These are phyloP conservation scores for Metarhizium brunneum DNA, from an alignment of 2,329 filamentous ascomycete genomes.

Conservation along the genomic window DNA sequence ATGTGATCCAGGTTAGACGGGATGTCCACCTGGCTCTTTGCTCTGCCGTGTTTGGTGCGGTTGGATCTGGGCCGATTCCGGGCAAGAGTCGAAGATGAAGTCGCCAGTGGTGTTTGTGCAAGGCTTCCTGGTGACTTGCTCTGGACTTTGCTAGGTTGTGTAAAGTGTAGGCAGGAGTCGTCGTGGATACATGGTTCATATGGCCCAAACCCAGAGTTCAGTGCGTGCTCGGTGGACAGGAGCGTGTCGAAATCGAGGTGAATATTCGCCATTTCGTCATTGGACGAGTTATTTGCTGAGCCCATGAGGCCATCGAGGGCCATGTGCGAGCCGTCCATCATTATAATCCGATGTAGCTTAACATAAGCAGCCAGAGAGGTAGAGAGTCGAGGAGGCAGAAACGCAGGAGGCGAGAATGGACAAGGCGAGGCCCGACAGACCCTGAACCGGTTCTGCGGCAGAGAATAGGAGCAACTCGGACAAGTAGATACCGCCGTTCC, in stretches of 20 bases:
- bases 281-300: slow-evolving; percentile 11
- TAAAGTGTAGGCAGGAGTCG: slow-evolving; percentile 20
- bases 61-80: background rate
- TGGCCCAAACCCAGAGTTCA: slow-evolving; percentile 16
- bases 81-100: background rate
- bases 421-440: background rate
- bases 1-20: slow-evolving; percentile 4
- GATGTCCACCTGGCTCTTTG: background rate
- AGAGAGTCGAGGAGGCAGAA: background rate
- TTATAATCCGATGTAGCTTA: background rate
- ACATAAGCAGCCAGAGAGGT: background rate
- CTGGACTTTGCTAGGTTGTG: slow-evolving; percentile 8
- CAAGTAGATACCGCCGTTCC: background rate
- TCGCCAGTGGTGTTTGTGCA: slow-evolving; percentile 5
- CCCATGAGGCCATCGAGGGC: slow-evolving; percentile 13
- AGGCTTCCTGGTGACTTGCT: slow-evolving; percentile 6
- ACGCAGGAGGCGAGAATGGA: background rate
- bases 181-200: slow-evolving; percentile 20
- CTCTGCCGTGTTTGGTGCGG: background rate
- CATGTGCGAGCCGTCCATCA: slow-evolving; percentile 15
- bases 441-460: background rate
- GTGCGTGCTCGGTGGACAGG: slow-evolving; percentile 14
- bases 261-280: slow-evolving; percentile 19
- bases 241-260: slow-evolving; percentile 17
- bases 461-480: background rate